These are phyloP conservation scores for Penicillium arizonense DNA, from an alignment of 495 filamentous ascomycete species.

Conservation along the genomic window DNA sequence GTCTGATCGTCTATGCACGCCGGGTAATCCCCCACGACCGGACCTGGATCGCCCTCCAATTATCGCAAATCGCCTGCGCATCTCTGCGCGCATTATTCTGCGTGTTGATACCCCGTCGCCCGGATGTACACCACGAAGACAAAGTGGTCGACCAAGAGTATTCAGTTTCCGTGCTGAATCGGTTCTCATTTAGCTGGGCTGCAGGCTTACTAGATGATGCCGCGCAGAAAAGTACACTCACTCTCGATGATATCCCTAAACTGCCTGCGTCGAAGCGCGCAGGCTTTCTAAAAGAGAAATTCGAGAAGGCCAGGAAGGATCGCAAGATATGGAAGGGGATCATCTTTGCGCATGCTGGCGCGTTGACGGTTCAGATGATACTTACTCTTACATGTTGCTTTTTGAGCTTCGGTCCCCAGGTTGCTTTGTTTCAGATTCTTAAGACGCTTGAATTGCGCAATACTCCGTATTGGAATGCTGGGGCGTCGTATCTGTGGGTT, in stretches of 20 bases:
- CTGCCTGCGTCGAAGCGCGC: constrained; percentile 29
- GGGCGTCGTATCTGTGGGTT: constrained; percentile 67
- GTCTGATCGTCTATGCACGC: constrained; percentile 13
- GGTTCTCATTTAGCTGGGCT: constrained; percentile 67
- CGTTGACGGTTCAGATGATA: constrained; percentile 52
- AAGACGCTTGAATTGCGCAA: constrained; percentile 57
- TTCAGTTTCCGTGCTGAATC: constrained; percentile 57
- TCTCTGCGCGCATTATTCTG: constrained; percentile 29
- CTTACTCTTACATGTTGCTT: constrained; percentile 53
- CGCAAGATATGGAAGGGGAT: constrained; percentile 63
- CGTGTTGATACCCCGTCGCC: constrained; percentile 60
- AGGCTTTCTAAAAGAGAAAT: constrained; percentile 35
- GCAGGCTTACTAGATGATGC: constrained; percentile 50
- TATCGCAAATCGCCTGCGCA: constrained; percentile 23
- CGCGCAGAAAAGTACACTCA: constrained; percentile 52
- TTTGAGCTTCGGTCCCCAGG: constrained; percentile 66
- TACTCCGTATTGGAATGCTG: constrained; percentile 26
- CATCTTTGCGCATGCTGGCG: constrained; percentile 50
- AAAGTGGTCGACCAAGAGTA: constrained; percentile 61
- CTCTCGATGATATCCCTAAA: constrained; percentile 58
- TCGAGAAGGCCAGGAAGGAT: constrained; percentile 47
- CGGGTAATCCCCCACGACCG: constrained; percentile 1
- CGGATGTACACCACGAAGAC: constrained; percentile 58
- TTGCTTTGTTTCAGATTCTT: constrained; percentile 65
- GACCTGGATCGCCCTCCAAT: constrained; percentile 16